phyloP scores from a whole-genome alignment of 495 filamentous ascomycete species.

The Penicillium argentinense region DNA sequence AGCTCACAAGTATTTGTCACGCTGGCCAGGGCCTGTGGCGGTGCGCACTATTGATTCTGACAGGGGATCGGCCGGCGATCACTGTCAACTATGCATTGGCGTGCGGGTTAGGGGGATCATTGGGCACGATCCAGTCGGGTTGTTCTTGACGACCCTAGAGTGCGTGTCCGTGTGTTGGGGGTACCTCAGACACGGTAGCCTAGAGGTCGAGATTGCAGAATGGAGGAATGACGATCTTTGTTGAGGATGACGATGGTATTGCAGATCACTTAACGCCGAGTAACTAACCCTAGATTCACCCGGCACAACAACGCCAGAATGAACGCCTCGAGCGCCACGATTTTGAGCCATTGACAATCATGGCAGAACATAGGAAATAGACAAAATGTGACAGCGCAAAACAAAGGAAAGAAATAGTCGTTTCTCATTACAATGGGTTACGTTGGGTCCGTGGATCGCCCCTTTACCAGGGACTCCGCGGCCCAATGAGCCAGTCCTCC shows the following conservation, averaged over 20 bases:
- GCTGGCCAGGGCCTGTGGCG: slow-evolving; percentile 26
- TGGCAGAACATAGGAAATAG: slow-evolving; percentile 8
- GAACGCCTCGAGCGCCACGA: too few relatives aligned
- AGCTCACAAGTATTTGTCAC: slow-evolving; percentile 29
- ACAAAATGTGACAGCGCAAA: slow-evolving; percentile 12
- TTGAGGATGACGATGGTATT: neutral
- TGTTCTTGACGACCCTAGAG: neutral
- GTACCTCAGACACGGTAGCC: too few relatives aligned
- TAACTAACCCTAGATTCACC: too few relatives aligned
- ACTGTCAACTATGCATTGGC: slow-evolving; percentile 17
- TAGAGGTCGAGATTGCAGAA: too few relatives aligned
- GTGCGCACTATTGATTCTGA: slow-evolving; percentile 30
- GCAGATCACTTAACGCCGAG: neutral
- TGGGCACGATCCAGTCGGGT: neutral
- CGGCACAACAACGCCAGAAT: too few relatives aligned
- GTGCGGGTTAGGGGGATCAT: slow-evolving; percentile 12
- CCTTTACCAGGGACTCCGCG: slow-evolving; percentile 52
- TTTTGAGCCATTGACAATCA: too few relatives aligned
- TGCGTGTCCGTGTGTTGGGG: too few relatives aligned
- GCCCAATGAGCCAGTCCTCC: slow-evolving; percentile 94
- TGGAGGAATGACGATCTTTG: neutral
- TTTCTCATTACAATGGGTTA: slow-evolving; percentile 24
- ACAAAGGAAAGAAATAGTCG: slow-evolving; percentile 21
- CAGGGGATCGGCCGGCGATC: slow-evolving; percentile 19
- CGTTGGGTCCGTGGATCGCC: too few relatives aligned